Conservation (phyloP, 2,329 filamentous ascomycete species). For the Fusarium sp. region DNA sequence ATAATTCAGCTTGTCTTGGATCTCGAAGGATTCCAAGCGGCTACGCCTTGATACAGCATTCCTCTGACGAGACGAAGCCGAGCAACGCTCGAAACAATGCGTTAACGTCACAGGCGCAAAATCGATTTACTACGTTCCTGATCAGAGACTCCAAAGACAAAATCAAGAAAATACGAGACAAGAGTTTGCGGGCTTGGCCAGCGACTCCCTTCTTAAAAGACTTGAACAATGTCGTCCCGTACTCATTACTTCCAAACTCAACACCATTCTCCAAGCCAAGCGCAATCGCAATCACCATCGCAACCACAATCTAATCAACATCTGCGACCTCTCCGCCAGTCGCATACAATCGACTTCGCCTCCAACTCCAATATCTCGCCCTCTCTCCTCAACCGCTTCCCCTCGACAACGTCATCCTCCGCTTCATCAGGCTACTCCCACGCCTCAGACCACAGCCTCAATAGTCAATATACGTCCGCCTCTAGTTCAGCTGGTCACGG, state of each 20-base stretch:
- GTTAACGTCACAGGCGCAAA: conserved; percentile 41
- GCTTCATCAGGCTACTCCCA: conserved; percentile 74
- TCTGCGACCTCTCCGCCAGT: conserved; percentile 58
- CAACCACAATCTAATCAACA: conserved; percentile 28
- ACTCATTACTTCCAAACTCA: conserved; percentile 55
- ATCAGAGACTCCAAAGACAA: conserved; percentile 14
- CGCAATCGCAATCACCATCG: conserved; percentile 11
- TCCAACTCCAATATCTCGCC: conserved; percentile 51
- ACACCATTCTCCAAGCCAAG: conserved; percentile 27
- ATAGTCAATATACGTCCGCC: conserved; percentile 73
- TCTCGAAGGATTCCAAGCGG: conserved; percentile 17
- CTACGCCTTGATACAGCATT: conserved; percentile 26
- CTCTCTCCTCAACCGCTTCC: conserved; percentile 64
- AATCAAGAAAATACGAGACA: conserved; percentile 9
- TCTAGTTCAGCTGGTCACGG: conserved; percentile 64
- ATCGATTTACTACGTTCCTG: conserved; percentile 32
- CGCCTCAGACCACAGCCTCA: conserved; percentile 65
- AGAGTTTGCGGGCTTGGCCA: conserved; percentile 31
- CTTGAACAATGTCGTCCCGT: conserved; percentile 63
- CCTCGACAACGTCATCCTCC: conserved; percentile 76
- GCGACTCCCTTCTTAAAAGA: conserved; percentile 30
- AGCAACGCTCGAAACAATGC: conserved; percentile 45
- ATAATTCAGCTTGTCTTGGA: conserved; percentile 38
- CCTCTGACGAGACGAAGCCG: conserved; percentile 31
- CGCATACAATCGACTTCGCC: conserved; percentile 59